Evolutionary conservation across 164 flowering plant species (phyloP), one percentile per base, ranked within the genome.

Genomic region (Dillenia turbinata): DNA sequence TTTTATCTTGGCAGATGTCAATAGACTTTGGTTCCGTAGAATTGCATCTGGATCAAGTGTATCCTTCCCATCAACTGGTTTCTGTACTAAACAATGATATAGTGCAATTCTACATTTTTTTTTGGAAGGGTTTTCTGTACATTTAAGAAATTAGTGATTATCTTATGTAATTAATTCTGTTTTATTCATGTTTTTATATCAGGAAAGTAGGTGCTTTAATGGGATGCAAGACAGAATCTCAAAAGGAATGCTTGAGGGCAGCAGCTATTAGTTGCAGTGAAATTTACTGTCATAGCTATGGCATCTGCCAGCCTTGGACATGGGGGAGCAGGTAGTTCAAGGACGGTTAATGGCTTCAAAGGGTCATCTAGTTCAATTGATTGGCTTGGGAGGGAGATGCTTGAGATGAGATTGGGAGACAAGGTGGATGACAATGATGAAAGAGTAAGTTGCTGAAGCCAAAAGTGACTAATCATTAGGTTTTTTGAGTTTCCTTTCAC

Each of bases 361-460:
- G 83, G 79, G 44, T 81, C 98, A 9, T 87, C 97, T 44, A 87
- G 92, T 77, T 88, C 97, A 50, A 90, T 89, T 71, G 96, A 90
- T 58, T 85, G 97, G 89, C 79, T 93, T 55, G 89, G 89, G 43
- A 80, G 89, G 72, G 97, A 89, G 73, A 85, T 94, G 95, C 88
- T 82, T 63, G 95, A 85, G 65, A 87, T 94, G 96, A 89, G 86
- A 71, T 59, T 94, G 72, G 79, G 87, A 76, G 95, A 89, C 75
- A 72, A 69, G 71, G 78, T 66, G 65, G 93, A 88, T 49, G 75
- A 71, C 40, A 92, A 90, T 67, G 89, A 87, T 53, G 94, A 92
- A 54, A 79, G 81, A 70, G 97, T 89, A 74, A 78, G 84, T 51
- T 61, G 58, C 52, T 59, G 16, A 9, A 17, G 17, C 49, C 40